Base-by-base conservation (phyloP, 192 early-diverging fungal species). In the Phycomyces blakesleeanus region DNA sequence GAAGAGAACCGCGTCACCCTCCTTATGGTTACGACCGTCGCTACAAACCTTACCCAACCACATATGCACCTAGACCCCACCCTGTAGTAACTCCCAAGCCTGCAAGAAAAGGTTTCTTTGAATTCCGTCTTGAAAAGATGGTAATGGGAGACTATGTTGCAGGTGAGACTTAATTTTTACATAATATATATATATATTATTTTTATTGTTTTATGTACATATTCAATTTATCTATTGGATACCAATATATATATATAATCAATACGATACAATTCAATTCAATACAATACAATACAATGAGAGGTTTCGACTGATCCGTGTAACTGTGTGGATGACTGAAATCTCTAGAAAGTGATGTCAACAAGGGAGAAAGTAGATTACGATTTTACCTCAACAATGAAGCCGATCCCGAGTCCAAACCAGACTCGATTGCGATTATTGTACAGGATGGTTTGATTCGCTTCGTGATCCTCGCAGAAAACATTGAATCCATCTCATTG, bases 381-480 rank as follows among this genome's bases (percentile, higher is more conserved):
- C 63, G 63, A 10, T 64, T 64, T 24, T 64, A 64, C 21, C 50
- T 64, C 26, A 54, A 56, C 20, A 25, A 64, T 22, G 51, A 51
- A 34, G 51, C 25, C 53, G 51, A 64, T 25, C 16, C 27, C 26
- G 63, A 55, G 14, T 64, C 63, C 12, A 54, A 56, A 27, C 63
- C 49, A 27, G 63, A 64, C 40, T 47, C 53, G 10, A 64, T 64
- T n/a, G 63, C 63, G 14, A 47, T 64, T 26, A 64, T 53, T 22
- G 53, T 64, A 5, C 42, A 64, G 42, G 63, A 56, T 24, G 63
- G 63, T 18, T 41, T 42, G 37, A 39, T 42, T 51, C 38, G 63
- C 3, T 51, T 55, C 27, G 39, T 64, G 15, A 55, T 64, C 47
- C 37, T 47, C 44, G 63, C 63, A 24, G 26, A 47, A 20, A 40